Base-by-base conservation (phyloP, 345 rosid genomes). In the Aethionema arabicum region DNA sequence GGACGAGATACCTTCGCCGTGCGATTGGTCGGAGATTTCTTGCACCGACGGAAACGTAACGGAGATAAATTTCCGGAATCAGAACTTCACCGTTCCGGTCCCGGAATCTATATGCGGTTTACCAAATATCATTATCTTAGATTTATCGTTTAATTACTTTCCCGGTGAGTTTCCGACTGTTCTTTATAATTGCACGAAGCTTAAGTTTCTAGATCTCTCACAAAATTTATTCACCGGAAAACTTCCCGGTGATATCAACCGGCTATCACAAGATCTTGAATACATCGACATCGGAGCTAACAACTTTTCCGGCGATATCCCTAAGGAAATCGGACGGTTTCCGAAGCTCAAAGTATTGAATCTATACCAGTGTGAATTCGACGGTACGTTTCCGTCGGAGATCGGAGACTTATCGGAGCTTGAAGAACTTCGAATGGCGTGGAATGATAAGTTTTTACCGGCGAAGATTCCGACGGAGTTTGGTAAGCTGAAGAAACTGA, bases 351-450 rank as follows among this genome's bases (percentile, higher is more conserved):
- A 49, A 38, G 56, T 51, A 1, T 14, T 93, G 64, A 0, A 42
- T 40, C 74, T 87, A 0, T 14, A 68, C 76, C 52, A 14, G 60
- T 83, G 79, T 47, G 66, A 66, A 53, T 89, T 82, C 82, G 61
- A 83, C 5, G 96, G 97, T 3, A 85, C 88, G 3, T 80, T 89
- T 64, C 98, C 98, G 0, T 74, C 69, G 76, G 95, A 87, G 75
- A 89, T 92, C 21, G 87, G 89, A 0, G 71, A 84, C 74, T 73
- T 92, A 50, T 40, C 66, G 6, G 83, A 85, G 65, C 88, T 92
- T 31, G 85, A 80, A 58, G 27, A 39, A 0, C 70, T 89, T 56
- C 29, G 21, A 0, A 3, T 89, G 76, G 82, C 89, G 7, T 52
- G 3, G 3, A 92, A 85, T 62, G 60, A 54, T 0, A 62, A 74